Base-by-base conservation (phyloP, 148 eudicot species). In the Arbutus unedo region DNA sequence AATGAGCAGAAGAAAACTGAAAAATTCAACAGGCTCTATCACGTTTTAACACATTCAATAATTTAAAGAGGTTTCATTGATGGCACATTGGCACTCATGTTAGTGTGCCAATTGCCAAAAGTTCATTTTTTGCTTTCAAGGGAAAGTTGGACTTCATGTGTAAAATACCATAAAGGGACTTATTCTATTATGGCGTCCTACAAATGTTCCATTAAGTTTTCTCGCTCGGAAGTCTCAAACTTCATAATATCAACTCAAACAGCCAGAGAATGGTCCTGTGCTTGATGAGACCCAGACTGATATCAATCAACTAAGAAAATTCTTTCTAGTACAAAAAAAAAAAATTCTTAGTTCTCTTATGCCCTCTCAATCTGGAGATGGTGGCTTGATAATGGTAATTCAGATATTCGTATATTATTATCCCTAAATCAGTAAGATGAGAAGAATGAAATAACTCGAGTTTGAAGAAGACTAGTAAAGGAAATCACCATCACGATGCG, bases 401-500 rank as follows among this genome's bases (percentile, higher is more conserved):
- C 7, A 64, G 4, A 80, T 23, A 81, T 16, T 18, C 7, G 48
- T 8, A 80, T 23, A 62, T 21, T 31, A 67, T 31, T 25, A 80
- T 50, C 60, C 31, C 10, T 19, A 19, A 67, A 23, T 66, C 16
- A 9, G 18, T 59, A 57, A 59, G 67, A 41, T 16, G 75, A 5
- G 38, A 80, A 75, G 43, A 8, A 64, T 9, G n/a, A 78, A 78
- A 8, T 21, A 56, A 68, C 47, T n/a, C n/a, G 71, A 79, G 10
- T 5, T 53, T 41, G 23, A 73, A 53, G 66, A 50, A 47, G 7
- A 76, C 49, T 49, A 50, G 73, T 55, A n/a, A 77, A 70, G 83
- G 66, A 85, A 89, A 84, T 89, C 79, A 93, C 93, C 95, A 87
- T 92, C 94, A 81, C 74, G 79, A 81, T 93, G 92, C 4, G 96